Evolutionary conservation across 768 basidiomycete genomes (phyloP).

Genomic region (Tylopilus sp.): DNA sequence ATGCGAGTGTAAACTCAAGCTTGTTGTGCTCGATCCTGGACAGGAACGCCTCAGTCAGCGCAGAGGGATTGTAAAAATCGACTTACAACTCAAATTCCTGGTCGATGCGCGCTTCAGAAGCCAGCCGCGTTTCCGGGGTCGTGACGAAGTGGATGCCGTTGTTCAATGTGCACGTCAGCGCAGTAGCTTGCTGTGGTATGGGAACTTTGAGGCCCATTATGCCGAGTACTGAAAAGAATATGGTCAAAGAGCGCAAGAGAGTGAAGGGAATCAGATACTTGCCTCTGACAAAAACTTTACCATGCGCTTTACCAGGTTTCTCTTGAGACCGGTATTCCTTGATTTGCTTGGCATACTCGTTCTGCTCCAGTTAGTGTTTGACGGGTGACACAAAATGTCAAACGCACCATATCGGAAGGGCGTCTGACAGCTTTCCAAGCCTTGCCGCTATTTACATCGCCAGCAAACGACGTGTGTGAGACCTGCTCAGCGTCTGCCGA

Average conservation of each 20-base stretch:
- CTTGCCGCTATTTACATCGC: slow-evolving; percentile 75
- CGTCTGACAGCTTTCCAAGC: slow-evolving; percentile 88
- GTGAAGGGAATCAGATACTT: slow-evolving; percentile 15
- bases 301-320: slow-evolving; percentile 74
- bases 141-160: slow-evolving; percentile 97
- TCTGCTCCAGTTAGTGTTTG: slow-evolving; percentile 43
- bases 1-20: slow-evolving; percentile 87
- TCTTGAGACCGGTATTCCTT: slow-evolving; percentile 75
- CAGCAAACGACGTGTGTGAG: slow-evolving; percentile 66
- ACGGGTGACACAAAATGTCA: background rate
- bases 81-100: slow-evolving; percentile 91
- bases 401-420: slow-evolving; percentile 89
- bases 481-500: slow-evolving; percentile 70
- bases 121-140: slow-evolving; percentile 72
- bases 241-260: background rate
- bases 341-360: slow-evolving; percentile 92
- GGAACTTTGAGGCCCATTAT: slow-evolving; percentile 74
- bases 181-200: slow-evolving; percentile 70
- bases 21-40: slow-evolving; percentile 87
- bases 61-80: background rate
- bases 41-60: background rate
- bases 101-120: slow-evolving; percentile 60
- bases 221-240: slow-evolving; percentile 56
- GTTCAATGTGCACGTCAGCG: slow-evolving; percentile 83
- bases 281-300: slow-evolving; percentile 96